Evolutionary conservation across 305 asterid genomes (phyloP).

Genomic region (Rubia tinctorum): DNA sequence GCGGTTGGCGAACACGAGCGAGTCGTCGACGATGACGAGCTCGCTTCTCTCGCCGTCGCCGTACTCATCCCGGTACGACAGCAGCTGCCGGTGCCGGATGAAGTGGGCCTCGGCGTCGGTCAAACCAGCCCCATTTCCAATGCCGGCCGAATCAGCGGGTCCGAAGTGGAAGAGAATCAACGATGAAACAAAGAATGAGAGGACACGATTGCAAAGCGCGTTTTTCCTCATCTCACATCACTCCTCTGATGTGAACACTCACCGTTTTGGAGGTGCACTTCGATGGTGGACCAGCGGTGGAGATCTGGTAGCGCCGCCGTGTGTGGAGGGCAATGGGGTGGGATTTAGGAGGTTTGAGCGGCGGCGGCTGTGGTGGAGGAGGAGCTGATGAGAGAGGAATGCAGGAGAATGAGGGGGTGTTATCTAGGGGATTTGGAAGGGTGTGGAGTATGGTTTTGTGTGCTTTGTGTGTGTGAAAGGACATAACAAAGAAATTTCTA

Average conservation of each 20-base stretch:
- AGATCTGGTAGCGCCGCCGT: not conserved
- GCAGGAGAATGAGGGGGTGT: constrained; percentile 6
- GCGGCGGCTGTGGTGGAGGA: not conserved
- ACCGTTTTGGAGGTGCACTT: not conserved
- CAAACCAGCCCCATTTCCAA: constrained; percentile 48
- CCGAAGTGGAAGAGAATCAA: constrained; percentile 14
- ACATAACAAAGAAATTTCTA: constrained; percentile 11
- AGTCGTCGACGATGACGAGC: constrained; percentile 53
- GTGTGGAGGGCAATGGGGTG: not conserved
- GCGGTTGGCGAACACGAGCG: constrained; percentile 57
- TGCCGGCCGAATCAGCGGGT: constrained; percentile 17
- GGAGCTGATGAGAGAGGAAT: not conserved
- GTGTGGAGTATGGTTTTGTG: not conserved
- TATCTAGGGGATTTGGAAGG: constrained; percentile 18
- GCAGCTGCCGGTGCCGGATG: constrained; percentile 60
- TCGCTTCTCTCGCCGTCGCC: constrained; percentile 81
- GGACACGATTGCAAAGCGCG: constrained; percentile 13
- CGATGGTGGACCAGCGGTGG: too few species aligned
- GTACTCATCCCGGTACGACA: constrained; percentile 70
- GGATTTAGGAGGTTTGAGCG: not conserved
- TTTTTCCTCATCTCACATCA: constrained; percentile 60
- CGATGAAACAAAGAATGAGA: constrained; percentile 14
- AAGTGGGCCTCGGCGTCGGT: constrained; percentile 49
- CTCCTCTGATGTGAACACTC: constrained; percentile 42
- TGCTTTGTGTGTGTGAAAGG: constrained; percentile 2